Evolutionary conservation across 2,329 filamentous ascomycete species (phyloP), one percentile per base, ranked within the genome.

Genomic region (Apiospora koreana): DNA sequence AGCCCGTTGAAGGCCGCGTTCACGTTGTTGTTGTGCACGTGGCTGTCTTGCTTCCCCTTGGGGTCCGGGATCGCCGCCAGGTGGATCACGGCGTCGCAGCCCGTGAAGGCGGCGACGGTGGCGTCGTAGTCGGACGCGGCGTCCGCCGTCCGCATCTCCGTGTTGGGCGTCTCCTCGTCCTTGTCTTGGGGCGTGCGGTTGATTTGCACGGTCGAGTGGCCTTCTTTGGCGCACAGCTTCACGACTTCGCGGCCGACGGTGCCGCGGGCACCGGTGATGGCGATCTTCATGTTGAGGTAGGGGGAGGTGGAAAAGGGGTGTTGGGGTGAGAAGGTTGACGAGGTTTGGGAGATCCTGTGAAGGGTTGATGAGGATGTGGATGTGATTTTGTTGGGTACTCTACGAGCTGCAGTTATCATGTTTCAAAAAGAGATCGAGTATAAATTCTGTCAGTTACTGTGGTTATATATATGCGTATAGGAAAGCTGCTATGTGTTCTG

Each of bases 1-100:
- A 82, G 79, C n/a, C 80, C 79, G 50, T 82, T 83, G 74, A 81
- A 81, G 0, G 80, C 80, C 0, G 76, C 73, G 69, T 77, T 77
- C 65, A 81, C 79, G 70, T 82, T 82, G 75, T 81, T 81, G 70
- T 74, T 76, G 73, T 81, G 80, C 0, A 81, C 79, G 35, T 74
- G 48, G 65, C 72, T 74, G 68, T 82, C 78, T 1, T 73, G 69
- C 38, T 78, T 80, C 48, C 75, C 76, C 1, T 80, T 73, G 3
- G 80, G 80, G 69, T 81, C 76, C 2, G 80, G 80, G 35, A 81
- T 78, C 3, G 80, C 79, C 2, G 80, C 80, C 1, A 82, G 78
- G 68, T 82, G 80, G 62, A 82, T 81, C 28, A 82, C 67, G 10
- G 80, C 80, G 54, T 81, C 80, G 72, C 79, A 80, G 65, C 79